phyloP scores from a whole-genome alignment of 805 yeast species.

The Saturnispora serradocipensis region DNA sequence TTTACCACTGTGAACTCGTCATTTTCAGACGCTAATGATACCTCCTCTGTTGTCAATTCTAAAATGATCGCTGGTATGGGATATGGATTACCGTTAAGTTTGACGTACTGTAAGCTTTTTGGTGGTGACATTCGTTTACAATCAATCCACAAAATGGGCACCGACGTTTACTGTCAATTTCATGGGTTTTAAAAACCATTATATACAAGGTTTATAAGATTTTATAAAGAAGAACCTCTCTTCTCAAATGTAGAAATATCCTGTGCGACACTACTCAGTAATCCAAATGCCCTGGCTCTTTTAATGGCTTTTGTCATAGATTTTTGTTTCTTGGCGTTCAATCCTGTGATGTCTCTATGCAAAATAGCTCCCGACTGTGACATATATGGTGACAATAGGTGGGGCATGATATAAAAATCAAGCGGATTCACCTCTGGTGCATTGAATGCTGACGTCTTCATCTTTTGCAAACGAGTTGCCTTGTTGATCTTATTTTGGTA shows the following conservation, averaged over 20 bases:
- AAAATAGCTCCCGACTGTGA: constrained; percentile 68
- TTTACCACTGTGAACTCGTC: constrained; percentile 55
- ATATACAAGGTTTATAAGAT: constrained; percentile 4
- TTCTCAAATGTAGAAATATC: constrained; percentile 35
- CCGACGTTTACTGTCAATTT: constrained; percentile 48
- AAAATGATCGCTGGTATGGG: constrained; percentile 89
- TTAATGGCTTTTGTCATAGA: constrained; percentile 67
- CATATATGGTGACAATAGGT: constrained; percentile 53
- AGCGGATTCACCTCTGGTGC: constrained; percentile 51
- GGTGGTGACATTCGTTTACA: constrained; percentile 64
- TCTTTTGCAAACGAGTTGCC: constrained; percentile 14
- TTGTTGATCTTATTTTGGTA: constrained; percentile 34
- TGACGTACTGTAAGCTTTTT: constrained; percentile 64
- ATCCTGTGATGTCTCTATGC: constrained; percentile 64
- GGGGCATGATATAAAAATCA: constrained; percentile 66
- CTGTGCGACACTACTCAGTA: constrained; percentile 66
- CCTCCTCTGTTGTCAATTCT: constrained; percentile 37
- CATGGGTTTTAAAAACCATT: not conserved
- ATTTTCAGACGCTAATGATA: constrained; percentile 1
- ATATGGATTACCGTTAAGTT: constrained; percentile 81
- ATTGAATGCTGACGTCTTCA: constrained; percentile 26
- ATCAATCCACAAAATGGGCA: constrained; percentile 68
- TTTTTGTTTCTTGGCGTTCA: constrained; percentile 58
- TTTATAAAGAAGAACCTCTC: constrained; percentile 23
- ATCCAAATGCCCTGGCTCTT: constrained; percentile 72